A percentile compares a stretch with the other conserved stretches of the same genome.
Conservation (phyloP, 2,329 filamentous ascomycete species). For the Aspergillus viridinutans region DNA sequence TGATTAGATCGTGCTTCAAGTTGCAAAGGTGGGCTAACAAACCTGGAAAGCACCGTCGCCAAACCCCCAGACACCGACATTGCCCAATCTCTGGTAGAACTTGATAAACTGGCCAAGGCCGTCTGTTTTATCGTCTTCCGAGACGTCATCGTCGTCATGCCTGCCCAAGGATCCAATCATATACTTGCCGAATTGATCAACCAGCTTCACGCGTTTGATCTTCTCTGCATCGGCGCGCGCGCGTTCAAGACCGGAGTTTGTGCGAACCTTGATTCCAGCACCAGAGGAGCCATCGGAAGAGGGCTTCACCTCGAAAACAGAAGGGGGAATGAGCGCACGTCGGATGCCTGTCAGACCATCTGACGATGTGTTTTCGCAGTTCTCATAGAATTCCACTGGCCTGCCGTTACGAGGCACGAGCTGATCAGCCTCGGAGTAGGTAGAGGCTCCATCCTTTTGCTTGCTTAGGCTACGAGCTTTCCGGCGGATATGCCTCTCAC, state of each 20-base stretch:
- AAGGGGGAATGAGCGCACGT: conserved; percentile 37
- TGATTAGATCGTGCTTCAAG: background rate
- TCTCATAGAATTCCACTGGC: conserved; percentile 48
- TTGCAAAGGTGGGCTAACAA: conserved; percentile 5
- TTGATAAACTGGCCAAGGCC: conserved; percentile 42
- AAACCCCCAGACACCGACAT: conserved; percentile 52
- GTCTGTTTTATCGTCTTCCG: conserved; percentile 23
- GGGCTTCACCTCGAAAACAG: conserved; percentile 36
- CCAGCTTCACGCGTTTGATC: conserved; percentile 45
- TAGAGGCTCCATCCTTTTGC: conserved; percentile 18
- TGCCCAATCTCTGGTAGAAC: conserved; percentile 49
- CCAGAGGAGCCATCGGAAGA: conserved; percentile 20
- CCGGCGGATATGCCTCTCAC: conserved; percentile 44
- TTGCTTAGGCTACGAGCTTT: conserved; percentile 40
- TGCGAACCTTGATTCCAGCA: conserved; percentile 30
- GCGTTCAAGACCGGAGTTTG: conserved; percentile 26
- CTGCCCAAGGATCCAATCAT: conserved; percentile 48
- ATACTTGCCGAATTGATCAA: conserved; percentile 50
- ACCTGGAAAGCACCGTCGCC: conserved; percentile 47
- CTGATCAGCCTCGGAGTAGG: conserved; percentile 41
- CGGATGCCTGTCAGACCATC: conserved; percentile 36
- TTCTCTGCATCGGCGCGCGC: conserved; percentile 44
- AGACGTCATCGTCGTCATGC: conserved; percentile 33
- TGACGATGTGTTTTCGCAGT: conserved; percentile 30
- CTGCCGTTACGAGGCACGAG: conserved; percentile 40